Conservation (phyloP, 2,329 filamentous ascomycete species). For the Fusarium sp. region DNA sequence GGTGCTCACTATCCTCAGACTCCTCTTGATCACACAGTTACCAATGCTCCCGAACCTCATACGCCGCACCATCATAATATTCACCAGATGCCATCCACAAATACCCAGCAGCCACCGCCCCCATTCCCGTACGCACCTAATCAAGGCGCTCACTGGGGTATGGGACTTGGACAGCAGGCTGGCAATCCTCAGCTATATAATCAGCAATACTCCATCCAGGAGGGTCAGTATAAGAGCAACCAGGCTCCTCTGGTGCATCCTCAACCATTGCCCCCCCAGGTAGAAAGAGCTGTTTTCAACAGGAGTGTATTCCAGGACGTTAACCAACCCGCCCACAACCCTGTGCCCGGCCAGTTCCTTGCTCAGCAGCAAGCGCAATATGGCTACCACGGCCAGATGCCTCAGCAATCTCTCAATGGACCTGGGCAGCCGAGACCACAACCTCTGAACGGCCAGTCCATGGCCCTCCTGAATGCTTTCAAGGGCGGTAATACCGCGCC, state of each 20-base stretch:
- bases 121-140: constrained; percentile 42
- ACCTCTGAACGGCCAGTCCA: constrained; percentile 53
- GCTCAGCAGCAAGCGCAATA: constrained; percentile 42
- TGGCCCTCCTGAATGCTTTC: constrained; percentile 57
- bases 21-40: constrained; percentile 63
- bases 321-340: constrained; percentile 15
- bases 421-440: constrained; percentile 30
- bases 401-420: constrained; percentile 16
- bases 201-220: constrained; percentile 27
- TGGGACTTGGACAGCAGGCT: constrained; percentile 20
- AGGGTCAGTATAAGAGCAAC: constrained; percentile 38
- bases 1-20: constrained; percentile 54
- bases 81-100: constrained; percentile 50
- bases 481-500: constrained; percentile 43
- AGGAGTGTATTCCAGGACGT: constrained; percentile 45
- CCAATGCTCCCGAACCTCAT: constrained; percentile 60
- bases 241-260: constrained; percentile 49
- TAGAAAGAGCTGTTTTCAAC: constrained; percentile 63
- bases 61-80: constrained; percentile 66
- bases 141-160: constrained; percentile 30
- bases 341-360: constrained; percentile 11
- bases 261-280: constrained; percentile 64
- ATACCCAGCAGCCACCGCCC: constrained; percentile 45
- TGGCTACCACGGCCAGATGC: constrained; percentile 27
- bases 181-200: constrained; percentile 23